These are phyloP conservation scores for Thelephora ganbajun DNA, from an alignment of 768 basidiomycete species.

Conservation along the genomic window DNA sequence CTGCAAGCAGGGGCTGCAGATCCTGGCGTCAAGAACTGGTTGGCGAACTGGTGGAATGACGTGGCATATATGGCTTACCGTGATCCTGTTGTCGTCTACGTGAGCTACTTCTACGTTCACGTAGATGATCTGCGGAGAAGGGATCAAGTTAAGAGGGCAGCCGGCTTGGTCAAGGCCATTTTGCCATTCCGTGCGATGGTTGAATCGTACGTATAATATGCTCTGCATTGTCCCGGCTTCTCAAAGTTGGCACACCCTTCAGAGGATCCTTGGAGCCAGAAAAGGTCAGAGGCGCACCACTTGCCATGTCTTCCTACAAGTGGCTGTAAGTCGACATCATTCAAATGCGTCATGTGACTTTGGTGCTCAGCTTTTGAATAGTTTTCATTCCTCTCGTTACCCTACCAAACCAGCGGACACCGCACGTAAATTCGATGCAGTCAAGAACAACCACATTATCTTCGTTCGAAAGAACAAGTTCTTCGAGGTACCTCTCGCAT, in stretches of 20 bases:
- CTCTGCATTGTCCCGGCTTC: neutral
- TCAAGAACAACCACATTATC: slow-evolving; percentile 68
- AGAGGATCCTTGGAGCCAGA: slow-evolving; percentile 81
- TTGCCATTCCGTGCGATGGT: slow-evolving; percentile 74
- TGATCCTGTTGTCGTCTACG: slow-evolving; percentile 83
- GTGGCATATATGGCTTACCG: slow-evolving; percentile 77
- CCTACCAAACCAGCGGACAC: slow-evolving; percentile 76
- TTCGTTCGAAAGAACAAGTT: slow-evolving; percentile 88
- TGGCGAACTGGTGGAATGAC: slow-evolving; percentile 99
- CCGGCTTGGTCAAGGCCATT: slow-evolving; percentile 72
- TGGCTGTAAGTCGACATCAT: slow-evolving; percentile 42
- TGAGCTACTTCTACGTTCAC: slow-evolving; percentile 94
- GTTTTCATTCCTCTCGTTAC: slow-evolving; percentile 88
- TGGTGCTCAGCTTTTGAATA: slow-evolving; percentile 13
- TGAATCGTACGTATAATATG: slow-evolving; percentile 30
- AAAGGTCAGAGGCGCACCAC: slow-evolving; percentile 58
- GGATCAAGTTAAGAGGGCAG: slow-evolving; percentile 59
- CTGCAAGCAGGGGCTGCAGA: slow-evolving; percentile 62
- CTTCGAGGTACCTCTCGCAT: slow-evolving; percentile 65
- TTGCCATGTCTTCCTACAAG: slow-evolving; percentile 91
- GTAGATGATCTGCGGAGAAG: slow-evolving; percentile 42
- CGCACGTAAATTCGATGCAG: slow-evolving; percentile 66
- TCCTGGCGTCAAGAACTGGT: slow-evolving; percentile 57
- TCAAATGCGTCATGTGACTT: neutral
- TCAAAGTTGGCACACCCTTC: neutral